Conservation (phyloP, 805 yeast genomes). For the Hyphopichia homilentoma region DNA sequence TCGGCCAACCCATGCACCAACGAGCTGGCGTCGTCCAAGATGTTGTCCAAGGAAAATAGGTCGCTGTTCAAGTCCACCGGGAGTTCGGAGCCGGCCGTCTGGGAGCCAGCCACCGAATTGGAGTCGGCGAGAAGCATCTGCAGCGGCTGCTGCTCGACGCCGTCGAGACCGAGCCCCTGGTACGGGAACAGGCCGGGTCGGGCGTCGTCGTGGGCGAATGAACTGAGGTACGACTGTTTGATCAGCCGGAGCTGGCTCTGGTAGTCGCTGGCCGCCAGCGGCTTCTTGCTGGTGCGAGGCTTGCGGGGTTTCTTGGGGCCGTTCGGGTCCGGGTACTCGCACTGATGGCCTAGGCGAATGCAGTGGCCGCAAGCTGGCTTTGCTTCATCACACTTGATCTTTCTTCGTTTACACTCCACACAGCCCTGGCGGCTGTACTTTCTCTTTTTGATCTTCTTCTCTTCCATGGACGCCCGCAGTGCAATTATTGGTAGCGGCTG, state of each 20-base stretch:
- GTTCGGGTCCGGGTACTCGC: constrained; percentile 34
- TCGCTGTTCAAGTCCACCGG: not conserved
- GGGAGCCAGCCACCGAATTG: not conserved
- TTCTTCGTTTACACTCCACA: constrained; percentile 40
- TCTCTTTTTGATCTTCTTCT: constrained; percentile 10
- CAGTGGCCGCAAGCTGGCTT: constrained; percentile 36
- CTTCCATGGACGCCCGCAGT: no score
- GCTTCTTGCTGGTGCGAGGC: not conserved
- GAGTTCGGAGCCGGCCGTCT: not conserved
- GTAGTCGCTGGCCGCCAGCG: not conserved
- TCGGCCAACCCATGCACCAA: constrained; percentile 3
- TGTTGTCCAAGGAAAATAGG: not conserved
- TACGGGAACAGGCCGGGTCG: no score
- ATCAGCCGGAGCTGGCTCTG: not conserved
- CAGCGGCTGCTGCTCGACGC: not conserved
- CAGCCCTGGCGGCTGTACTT: constrained; percentile 37
- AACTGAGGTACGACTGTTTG: not conserved
- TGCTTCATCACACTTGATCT: constrained; percentile 40
- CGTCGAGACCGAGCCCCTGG: no score
- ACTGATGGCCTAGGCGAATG: constrained; percentile 27
- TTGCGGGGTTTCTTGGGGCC: constrained; percentile 8
- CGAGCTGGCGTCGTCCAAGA: constrained; percentile 1
- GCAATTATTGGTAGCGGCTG: no score
- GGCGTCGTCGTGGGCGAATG: no score
- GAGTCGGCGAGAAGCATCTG: not conserved